phyloP scores from a whole-genome alignment of 1,139 yeast genomes.

The Candida tropicalis region DNA sequence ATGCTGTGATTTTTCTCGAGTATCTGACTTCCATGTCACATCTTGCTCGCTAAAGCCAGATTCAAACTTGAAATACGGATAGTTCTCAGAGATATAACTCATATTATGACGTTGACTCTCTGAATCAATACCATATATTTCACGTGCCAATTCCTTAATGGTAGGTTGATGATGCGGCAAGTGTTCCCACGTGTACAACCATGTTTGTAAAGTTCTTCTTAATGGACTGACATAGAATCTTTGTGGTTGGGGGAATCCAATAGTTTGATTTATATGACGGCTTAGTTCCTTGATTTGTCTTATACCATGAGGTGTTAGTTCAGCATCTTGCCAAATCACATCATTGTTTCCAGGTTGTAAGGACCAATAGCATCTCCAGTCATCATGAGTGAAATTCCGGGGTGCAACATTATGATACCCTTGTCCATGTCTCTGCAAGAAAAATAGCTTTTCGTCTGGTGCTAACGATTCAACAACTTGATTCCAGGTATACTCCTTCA shows the following conservation, averaged over 20 bases:
- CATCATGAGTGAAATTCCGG: conserved; percentile 17
- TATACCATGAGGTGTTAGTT: conserved; percentile 32
- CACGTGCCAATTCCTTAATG: conserved; percentile 38
- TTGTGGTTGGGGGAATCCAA: conserved; percentile 30
- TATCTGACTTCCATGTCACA: conserved; percentile 25
- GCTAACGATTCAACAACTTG: conserved; percentile 10
- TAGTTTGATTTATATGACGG: conserved; percentile 16
- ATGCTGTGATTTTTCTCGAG: conserved; percentile 15
- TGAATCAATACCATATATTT: conserved; percentile 41
- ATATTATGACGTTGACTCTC: conserved; percentile 36
- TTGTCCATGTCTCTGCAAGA: conserved; percentile 44
- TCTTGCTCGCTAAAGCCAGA: conserved; percentile 29
- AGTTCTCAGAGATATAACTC: conserved; percentile 25
- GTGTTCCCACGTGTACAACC: conserved; percentile 30
- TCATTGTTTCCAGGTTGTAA: conserved; percentile 31
- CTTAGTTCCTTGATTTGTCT: conserved; percentile 23
- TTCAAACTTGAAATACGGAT: conserved; percentile 32
- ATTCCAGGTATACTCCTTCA: conserved; percentile 21
- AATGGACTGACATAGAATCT: conserved; percentile 38
- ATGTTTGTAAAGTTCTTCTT: conserved; percentile 38
- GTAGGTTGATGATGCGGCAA: conserved; percentile 21
- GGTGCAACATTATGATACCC: conserved; percentile 41
- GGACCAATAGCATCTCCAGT: conserved; percentile 41
- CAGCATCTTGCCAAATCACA: conserved; percentile 42
- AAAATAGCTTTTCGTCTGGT: conserved; percentile 29